Conservation (phyloP, 768 basidiomycete genomes). For the Amyloporia xantha region DNA sequence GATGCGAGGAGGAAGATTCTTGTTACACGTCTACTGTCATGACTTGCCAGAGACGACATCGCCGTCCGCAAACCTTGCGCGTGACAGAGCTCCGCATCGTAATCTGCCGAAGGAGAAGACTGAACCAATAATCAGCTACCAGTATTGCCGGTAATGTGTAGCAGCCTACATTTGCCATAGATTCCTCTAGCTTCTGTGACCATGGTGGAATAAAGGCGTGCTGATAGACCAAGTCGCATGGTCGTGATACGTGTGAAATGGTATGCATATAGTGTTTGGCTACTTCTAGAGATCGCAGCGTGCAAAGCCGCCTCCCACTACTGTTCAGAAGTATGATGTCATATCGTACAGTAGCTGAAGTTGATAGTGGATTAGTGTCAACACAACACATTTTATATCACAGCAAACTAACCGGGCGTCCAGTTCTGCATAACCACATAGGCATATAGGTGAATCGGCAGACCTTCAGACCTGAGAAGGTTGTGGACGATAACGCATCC, state of each 20-base stretch:
- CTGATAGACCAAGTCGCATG: neutral
- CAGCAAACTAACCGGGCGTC: conserved; percentile 21
- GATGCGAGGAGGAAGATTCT: no score
- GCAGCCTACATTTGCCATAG: no score
- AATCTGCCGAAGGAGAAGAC: no score
- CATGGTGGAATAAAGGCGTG: conserved; percentile 1
- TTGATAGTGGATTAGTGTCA: neutral
- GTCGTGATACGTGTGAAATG: neutral
- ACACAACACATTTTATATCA: no score
- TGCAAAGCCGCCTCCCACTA: conserved; percentile 20
- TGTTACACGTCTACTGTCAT: no score
- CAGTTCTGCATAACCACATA: conserved; percentile 19
- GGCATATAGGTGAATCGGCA: conserved; percentile 18
- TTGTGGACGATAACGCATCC: conserved; percentile 9
- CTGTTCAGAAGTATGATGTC: conserved; percentile 23
- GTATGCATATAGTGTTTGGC: conserved; percentile 8
- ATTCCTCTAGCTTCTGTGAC: no score
- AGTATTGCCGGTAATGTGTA: no score
- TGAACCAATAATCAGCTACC: no score
- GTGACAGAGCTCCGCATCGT: no score
- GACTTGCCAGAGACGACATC: no score
- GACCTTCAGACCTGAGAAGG: conserved; percentile 11
- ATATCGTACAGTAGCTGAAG: conserved; percentile 20
- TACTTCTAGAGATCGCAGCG: conserved; percentile 12
- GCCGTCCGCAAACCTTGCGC: no score